These are phyloP conservation scores for Exophiala oligosperma DNA, from an alignment of 2,329 filamentous ascomycete genomes.

Conservation along the genomic window DNA sequence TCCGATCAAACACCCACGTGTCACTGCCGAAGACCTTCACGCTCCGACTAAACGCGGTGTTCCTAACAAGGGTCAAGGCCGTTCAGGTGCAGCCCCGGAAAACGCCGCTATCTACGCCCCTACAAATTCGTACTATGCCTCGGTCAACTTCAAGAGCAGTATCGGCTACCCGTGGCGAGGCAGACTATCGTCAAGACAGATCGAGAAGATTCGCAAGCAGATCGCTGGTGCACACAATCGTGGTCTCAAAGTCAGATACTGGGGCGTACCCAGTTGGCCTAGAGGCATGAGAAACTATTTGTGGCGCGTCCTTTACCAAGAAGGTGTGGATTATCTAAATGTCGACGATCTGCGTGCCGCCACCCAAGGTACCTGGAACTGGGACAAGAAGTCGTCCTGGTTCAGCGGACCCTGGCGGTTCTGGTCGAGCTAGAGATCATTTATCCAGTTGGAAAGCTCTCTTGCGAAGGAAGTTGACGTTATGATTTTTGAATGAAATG, in stretches of 20 bases:
- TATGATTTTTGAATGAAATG: background rate
- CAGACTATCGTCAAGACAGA: constrained; percentile 43
- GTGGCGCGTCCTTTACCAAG: constrained; percentile 54
- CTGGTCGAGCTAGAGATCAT: constrained; percentile 34
- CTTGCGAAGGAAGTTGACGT: background rate
- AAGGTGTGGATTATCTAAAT: constrained; percentile 59
- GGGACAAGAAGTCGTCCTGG: constrained; percentile 27
- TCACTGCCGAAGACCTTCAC: background rate
- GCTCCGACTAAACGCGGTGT: constrained; percentile 4
- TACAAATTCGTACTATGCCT: constrained; percentile 60
- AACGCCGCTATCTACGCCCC: constrained; percentile 45
- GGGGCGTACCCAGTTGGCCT: constrained; percentile 58
- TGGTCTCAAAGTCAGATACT: constrained; percentile 59
- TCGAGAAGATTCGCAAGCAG: constrained; percentile 51
- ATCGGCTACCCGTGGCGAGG: constrained; percentile 54
- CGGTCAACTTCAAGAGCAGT: constrained; percentile 48
- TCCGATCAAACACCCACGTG: background rate
- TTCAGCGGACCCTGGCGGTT: constrained; percentile 20
- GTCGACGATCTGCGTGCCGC: constrained; percentile 58
- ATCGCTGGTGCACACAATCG: constrained; percentile 52
- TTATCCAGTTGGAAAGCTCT: background rate
- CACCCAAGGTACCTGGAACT: constrained; percentile 49
- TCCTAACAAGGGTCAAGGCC: constrained; percentile 46
- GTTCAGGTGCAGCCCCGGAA: constrained; percentile 39
- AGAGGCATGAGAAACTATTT: constrained; percentile 53